phyloP scores from a whole-genome alignment of 192 early-diverging fungal genomes.

The Podila verticillata region DNA sequence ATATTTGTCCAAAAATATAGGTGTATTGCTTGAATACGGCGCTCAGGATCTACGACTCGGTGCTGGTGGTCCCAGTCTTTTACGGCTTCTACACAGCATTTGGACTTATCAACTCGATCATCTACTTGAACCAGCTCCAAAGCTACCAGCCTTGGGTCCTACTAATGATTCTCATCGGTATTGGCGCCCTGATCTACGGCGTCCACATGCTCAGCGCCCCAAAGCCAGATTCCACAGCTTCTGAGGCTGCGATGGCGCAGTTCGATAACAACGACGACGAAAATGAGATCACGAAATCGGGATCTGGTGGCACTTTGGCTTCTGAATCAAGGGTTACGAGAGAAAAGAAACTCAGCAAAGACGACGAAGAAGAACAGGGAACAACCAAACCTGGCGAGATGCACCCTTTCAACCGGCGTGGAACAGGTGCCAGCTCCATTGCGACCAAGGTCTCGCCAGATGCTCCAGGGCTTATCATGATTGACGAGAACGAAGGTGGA shows the following conservation, averaged over 20 bases:
- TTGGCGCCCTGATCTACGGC: conserved; percentile 62
- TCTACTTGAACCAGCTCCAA: conserved; percentile 64
- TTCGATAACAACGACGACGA: not conserved
- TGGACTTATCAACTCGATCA: conserved; percentile 67
- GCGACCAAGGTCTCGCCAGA: not conserved
- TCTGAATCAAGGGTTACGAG: not conserved
- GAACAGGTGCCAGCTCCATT: not conserved
- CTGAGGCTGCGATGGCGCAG: not conserved
- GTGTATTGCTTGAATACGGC: conserved; percentile 69
- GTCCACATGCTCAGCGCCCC: conserved; percentile 59
- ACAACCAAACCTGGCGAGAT: not conserved
- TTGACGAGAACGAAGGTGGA: not conserved
- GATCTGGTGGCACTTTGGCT: not conserved
- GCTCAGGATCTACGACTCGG: conserved; percentile 64
- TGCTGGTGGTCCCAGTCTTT: conserved; percentile 68
- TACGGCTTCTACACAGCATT: conserved; percentile 67
- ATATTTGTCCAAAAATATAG: too few species aligned
- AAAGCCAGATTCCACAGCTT: conserved; percentile 28
- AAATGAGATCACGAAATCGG: not conserved
- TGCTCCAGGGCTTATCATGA: not conserved
- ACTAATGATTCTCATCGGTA: conserved; percentile 59
- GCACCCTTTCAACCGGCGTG: not conserved
- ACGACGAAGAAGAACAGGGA: not conserved
- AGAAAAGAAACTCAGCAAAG: not conserved
- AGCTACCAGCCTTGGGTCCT: conserved; percentile 61